Base-by-base conservation (phyloP, 345 rosid species). In the Nephelium lappaceum region DNA sequence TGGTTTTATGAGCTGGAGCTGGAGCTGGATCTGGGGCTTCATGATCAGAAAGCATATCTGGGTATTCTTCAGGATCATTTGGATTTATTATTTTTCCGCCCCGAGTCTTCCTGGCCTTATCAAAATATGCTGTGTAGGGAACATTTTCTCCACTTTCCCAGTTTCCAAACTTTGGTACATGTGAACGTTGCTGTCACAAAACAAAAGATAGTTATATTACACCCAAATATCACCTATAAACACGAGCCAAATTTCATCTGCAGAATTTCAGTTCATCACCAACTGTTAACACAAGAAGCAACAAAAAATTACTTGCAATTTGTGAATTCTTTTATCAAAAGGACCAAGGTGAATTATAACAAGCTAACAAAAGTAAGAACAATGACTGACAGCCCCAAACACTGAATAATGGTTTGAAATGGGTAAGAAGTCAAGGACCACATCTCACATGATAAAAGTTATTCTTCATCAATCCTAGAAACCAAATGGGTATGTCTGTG, bases 41-140 rank as follows among this genome's bases (percentile, higher is more conserved):
- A 57, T 68, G 14, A 16, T 77, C 82, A 45, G 72, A 68, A 75
- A 78, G 81, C 1, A 83, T 65, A 76, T 89, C 94, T 0, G 91
- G 88, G 83, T 85, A 77, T 65, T 92, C 91, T 66, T 88, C 82
- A 1, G 93, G 98, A 69, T 95, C 97, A 45, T 93, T 95, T 1
- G 98, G 97, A 81, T 92, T 95, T 12, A 65, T 69, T 61, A 84
- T 81, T 84, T 77, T 88, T 42, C 89, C 86, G 0, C 90, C 98
- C 73, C 97, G 88, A 41, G 85, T 93, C 82, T 90, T 85, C 65
- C 97, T 87, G 6, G 98, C 98, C 84, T 92, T 91, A 16, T 93
- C 98, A 73, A 95, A 93, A 75, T 86, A 95, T 73, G 90, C 90
- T 4, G 98, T 95, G 85, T 95, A 95, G 45, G 98, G 98, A 83